Evolutionary conservation across 2,329 filamentous ascomycete species (phyloP).

Genomic region (Nannizzia gypsea): DNA sequence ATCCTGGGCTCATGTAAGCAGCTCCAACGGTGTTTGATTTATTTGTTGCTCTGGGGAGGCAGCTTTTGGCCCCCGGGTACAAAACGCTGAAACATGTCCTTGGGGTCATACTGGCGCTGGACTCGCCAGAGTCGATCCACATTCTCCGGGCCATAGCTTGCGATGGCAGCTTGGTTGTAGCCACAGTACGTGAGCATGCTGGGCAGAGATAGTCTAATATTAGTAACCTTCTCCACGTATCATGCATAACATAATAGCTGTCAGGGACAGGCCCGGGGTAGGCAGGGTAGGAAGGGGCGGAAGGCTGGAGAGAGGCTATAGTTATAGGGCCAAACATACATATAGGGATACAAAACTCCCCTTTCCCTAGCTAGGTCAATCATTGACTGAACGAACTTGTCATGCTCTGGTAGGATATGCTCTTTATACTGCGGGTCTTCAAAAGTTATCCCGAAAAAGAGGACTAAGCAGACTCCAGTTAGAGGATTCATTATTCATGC

Average conservation of each 20-base stretch:
- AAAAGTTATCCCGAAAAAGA: constrained; percentile 8
- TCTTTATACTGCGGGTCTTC: not conserved
- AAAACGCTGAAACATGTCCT: constrained; percentile 8
- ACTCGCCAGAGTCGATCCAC: constrained; percentile 6
- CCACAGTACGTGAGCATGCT: constrained; percentile 8
- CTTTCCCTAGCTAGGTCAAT: constrained; percentile 1
- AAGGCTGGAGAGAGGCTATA: not conserved
- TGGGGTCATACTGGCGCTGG: constrained; percentile 8
- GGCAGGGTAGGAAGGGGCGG: not conserved
- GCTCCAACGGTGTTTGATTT: not conserved
- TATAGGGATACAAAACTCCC: constrained; percentile 3
- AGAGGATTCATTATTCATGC: not conserved
- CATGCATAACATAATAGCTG: not conserved
- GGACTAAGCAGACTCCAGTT: not conserved
- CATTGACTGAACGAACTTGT: constrained; percentile 8
- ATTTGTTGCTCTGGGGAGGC: not conserved
- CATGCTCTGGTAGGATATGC: constrained; percentile 2
- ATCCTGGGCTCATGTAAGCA: not conserved
- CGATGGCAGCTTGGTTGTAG: constrained; percentile 8
- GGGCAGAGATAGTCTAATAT: not conserved
- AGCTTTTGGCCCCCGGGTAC: constrained; percentile 10
- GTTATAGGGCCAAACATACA: not conserved
- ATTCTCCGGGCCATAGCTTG: constrained; percentile 8
- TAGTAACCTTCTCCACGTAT: not conserved
- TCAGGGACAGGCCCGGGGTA: not conserved